phyloP scores from a whole-genome alignment of 1,284 basidiomycete species.

The Laetiporus sulphureus region DNA sequence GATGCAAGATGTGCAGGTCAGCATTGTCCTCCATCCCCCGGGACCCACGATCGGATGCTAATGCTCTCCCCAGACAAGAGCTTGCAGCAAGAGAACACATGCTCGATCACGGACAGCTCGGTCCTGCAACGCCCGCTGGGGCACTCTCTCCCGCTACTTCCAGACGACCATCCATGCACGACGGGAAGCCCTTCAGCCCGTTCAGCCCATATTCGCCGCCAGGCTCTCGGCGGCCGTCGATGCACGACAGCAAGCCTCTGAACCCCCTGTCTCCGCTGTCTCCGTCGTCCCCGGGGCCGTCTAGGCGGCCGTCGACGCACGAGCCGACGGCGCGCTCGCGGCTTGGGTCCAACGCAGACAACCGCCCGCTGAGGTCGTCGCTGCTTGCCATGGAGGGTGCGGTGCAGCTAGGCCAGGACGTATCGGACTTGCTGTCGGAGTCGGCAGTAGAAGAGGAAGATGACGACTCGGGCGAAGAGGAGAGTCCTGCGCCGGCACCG shows the following conservation, averaged over 20 bases:
- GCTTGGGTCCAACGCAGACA: constrained; percentile 20
- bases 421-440: constrained; percentile 35
- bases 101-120: constrained; percentile 82
- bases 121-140: constrained; percentile 49
- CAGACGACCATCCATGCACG: constrained; percentile 35
- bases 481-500: constrained; percentile 7
- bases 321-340: constrained; percentile 17
- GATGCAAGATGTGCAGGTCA: constrained; percentile 89
- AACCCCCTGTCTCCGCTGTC: constrained; percentile 9
- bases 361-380: constrained; percentile 14
- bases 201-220: constrained; percentile 3
- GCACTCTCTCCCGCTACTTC: constrained; percentile 43
- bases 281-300: constrained; percentile 21
- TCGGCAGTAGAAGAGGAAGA: constrained; percentile 36
- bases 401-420: constrained; percentile 24
- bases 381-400: constrained; percentile 18
- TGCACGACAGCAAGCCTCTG: constrained; percentile 9
- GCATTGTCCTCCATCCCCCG: constrained; percentile 9
- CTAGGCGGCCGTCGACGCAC: constrained; percentile 13
- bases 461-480: constrained; percentile 15
- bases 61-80: constrained; percentile 51
- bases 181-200: constrained; percentile 13
- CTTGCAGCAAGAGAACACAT: constrained; percentile 87
- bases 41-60: neutral
- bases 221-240: constrained; percentile 11